A percentile compares a stretch with the other conserved stretches of the same genome.
These are phyloP conservation scores for Aspergillus thermomutatus DNA, from an alignment of 2,329 filamentous ascomycete species.

Conservation along the genomic window DNA sequence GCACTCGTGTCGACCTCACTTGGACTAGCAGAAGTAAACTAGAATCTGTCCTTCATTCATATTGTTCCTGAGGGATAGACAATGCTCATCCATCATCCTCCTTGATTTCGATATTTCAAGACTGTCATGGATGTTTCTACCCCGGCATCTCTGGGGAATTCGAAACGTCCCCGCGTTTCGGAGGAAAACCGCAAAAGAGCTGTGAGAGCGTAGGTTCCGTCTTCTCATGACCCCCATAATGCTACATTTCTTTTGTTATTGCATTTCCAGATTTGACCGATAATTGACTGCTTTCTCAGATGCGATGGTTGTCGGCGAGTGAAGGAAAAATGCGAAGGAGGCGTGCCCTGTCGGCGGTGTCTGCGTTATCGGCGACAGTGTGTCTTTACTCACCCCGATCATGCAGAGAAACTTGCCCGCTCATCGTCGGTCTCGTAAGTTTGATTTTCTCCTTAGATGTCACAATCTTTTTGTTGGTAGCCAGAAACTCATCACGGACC, in stretches of 20 bases:
- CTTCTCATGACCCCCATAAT: not conserved
- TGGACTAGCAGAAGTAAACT: not conserved
- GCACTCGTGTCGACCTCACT: not conserved
- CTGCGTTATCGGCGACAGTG: conserved; percentile 51
- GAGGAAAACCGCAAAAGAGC: conserved; percentile 42
- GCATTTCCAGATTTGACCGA: not conserved
- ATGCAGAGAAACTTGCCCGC: conserved; percentile 28
- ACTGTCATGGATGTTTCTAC: conserved; percentile 30
- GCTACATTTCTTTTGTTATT: not conserved
- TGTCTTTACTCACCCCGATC: conserved; percentile 44
- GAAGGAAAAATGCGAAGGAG: conserved; percentile 58
- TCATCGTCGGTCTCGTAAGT: conserved; percentile 33
- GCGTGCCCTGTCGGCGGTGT: conserved; percentile 53
- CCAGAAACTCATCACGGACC: not conserved
- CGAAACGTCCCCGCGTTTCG: conserved; percentile 39
- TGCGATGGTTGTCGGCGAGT: conserved; percentile 55
- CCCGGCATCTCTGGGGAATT: conserved; percentile 24
- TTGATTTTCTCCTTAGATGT: not conserved
- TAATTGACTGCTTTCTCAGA: conserved; percentile 30
- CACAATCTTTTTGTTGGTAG: not conserved
- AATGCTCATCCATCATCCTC: conserved; percentile 24
- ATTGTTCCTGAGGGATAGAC: not conserved
- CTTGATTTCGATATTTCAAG: conserved; percentile 17
- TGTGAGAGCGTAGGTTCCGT: conserved; percentile 36
- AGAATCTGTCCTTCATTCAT: not conserved